Conservation (phyloP, 441 rosid genomes). For the Theobroma grandiflorum region DNA sequence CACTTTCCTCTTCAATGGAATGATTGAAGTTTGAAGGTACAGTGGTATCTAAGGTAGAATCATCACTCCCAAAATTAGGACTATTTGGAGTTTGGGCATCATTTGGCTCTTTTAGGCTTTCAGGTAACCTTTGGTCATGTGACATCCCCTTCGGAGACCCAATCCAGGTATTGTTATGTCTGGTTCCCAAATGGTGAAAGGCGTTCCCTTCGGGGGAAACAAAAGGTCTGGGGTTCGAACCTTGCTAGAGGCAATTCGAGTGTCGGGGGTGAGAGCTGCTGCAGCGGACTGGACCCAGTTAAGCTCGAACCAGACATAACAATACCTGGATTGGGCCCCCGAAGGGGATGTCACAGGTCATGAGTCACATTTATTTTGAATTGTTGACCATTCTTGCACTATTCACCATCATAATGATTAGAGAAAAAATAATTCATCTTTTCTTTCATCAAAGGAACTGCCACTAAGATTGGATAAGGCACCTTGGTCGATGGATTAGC, state of each 20-base stretch:
- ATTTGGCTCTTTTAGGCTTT: slow-evolving; percentile 55
- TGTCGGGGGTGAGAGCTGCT: too few relatives aligned
- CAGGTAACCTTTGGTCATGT: slow-evolving; percentile 83
- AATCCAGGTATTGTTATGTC: too few relatives aligned
- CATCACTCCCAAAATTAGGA: slow-evolving; percentile 58
- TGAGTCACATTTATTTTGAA: slow-evolving; percentile 76
- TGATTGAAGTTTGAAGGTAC: slow-evolving; percentile 75
- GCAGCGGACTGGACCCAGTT: too few relatives aligned
- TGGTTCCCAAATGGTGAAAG: too few relatives aligned
- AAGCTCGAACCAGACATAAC: too few relatives aligned
- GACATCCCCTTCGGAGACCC: too few relatives aligned
- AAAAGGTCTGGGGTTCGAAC: too few relatives aligned
- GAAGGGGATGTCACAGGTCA: too few relatives aligned
- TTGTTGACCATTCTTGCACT: slow-evolving; percentile 72
- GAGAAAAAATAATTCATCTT: slow-evolving; percentile 83
- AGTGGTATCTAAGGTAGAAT: slow-evolving; percentile 73
- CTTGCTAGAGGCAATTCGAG: too few relatives aligned
- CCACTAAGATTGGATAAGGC: slow-evolving; percentile 58
- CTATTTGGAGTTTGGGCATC: slow-evolving; percentile 68
- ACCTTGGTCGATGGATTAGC: slow-evolving; percentile 76
- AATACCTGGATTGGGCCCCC: too few relatives aligned
- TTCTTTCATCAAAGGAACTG: slow-evolving; percentile 78
- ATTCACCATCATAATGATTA: slow-evolving; percentile 86
- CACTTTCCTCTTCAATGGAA: slow-evolving; percentile 52
- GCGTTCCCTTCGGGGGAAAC: too few relatives aligned